phyloP scores from a whole-genome alignment of 495 filamentous ascomycete genomes.

The Hypoxylon trugodes region DNA sequence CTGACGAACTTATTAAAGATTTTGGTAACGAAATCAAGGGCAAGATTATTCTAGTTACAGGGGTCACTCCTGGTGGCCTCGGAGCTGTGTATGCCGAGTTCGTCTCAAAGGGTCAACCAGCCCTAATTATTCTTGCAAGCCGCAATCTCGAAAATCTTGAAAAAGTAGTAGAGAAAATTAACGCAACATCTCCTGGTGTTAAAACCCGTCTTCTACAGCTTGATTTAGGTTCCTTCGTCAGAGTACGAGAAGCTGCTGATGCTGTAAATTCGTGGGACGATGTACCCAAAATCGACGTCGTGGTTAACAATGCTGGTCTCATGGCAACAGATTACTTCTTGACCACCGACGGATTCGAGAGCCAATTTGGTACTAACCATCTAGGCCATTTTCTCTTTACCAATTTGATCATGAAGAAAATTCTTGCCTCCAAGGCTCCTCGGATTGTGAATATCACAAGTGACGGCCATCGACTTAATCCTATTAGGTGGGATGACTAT shows the following conservation, averaged over 20 bases:
- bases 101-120: neutral
- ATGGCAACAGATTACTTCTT: slow-evolving; percentile 58
- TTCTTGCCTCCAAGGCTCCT: slow-evolving; percentile 38
- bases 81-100: neutral
- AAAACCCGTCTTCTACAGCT: neutral
- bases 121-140: neutral
- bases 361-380: slow-evolving; percentile 75
- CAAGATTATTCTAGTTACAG: neutral
- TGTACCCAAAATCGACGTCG: slow-evolving; percentile 59
- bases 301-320: slow-evolving; percentile 75
- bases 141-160: neutral
- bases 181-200: neutral
- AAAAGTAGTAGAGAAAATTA: neutral
- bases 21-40: neutral
- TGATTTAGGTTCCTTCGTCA: neutral
- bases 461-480: slow-evolving; percentile 54
- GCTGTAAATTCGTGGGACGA: neutral
- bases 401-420: slow-evolving; percentile 63
- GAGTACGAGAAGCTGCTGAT: neutral
- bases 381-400: slow-evolving; percentile 73
- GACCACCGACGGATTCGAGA: slow-evolving; percentile 70
- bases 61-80: neutral
- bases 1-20: neutral
- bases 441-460: slow-evolving; percentile 49
- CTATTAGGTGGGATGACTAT: slow-evolving; percentile 57